phyloP scores from a whole-genome alignment of 2,329 filamentous ascomycete species.

The Neocucurbitaria cava region DNA sequence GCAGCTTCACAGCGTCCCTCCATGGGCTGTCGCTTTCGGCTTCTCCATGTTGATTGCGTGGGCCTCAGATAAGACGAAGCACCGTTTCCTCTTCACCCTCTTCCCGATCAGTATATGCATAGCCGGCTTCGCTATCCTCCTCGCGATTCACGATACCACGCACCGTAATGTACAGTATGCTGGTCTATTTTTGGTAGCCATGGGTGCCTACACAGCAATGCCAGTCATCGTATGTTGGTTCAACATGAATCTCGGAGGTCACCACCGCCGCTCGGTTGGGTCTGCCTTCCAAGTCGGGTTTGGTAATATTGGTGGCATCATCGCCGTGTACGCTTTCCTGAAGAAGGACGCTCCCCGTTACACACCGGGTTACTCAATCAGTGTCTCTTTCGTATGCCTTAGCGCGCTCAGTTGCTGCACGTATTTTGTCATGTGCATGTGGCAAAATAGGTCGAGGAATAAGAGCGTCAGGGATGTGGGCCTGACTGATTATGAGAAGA shows the following conservation, averaged over 20 bases:
- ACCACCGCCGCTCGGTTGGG: constrained; percentile 58
- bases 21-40: constrained; percentile 76
- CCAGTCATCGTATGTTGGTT: constrained; percentile 73
- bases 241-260: constrained; percentile 62
- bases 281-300: constrained; percentile 59
- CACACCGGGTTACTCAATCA: constrained; percentile 77
- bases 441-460: constrained; percentile 68
- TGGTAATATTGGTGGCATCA: constrained; percentile 60
- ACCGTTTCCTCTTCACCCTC: constrained; percentile 78
- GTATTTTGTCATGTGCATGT: constrained; percentile 66
- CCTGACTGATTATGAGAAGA: constrained; percentile 68
- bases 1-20: constrained; percentile 62
- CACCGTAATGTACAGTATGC: constrained; percentile 74
- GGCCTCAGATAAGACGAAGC: constrained; percentile 72
- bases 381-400: constrained; percentile 74
- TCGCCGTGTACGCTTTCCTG: constrained; percentile 59
- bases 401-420: constrained; percentile 66
- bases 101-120: constrained; percentile 73
- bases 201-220: constrained; percentile 86
- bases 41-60: constrained; percentile 79
- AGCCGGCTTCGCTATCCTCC: constrained; percentile 75
- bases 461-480: constrained; percentile 54
- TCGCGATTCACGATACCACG: constrained; percentile 74
- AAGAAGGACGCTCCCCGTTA: constrained; percentile 71
- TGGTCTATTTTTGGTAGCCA: constrained; percentile 81